Conservation (phyloP, 441 rosid species). For the Corymbia citriodora region DNA sequence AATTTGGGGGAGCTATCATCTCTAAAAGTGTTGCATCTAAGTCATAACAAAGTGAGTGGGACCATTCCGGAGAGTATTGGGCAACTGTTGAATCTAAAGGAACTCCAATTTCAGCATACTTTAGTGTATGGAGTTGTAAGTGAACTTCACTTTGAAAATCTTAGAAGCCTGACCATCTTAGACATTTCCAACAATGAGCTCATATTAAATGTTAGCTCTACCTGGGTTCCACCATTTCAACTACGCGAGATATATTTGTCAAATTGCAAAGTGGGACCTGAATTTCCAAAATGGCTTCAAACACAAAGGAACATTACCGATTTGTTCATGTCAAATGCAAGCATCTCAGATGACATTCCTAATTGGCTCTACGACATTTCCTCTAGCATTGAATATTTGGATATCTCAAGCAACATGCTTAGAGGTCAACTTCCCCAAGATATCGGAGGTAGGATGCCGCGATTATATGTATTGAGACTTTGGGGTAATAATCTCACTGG, state of each 20-base stretch:
- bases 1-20: not conserved
- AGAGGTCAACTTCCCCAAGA: not conserved
- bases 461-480: not conserved
- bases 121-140: not conserved
- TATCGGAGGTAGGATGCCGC: not conserved
- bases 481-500: slow-evolving; percentile 23
- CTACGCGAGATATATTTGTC: fast-evolving
- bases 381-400: fast-evolving
- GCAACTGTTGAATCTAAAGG: not conserved
- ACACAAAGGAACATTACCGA: fast-evolving
- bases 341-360: not conserved
- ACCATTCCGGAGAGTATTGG: not conserved
- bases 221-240: not conserved
- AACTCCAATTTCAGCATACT: fast-evolving
- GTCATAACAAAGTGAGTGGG: not conserved
- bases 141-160: not conserved
- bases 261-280: not conserved
- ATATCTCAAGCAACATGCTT: not conserved
- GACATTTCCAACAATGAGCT: fast-evolving
- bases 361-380: not conserved
- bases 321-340: fast-evolving
- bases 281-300: not conserved
- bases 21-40: not conserved
- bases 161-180: fast-evolving
- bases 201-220: not conserved